A percentile compares a stretch with the other conserved stretches of the same genome.
These are phyloP conservation scores for Murraya paniculata DNA, from an alignment of 345 rosid species.

Conservation along the genomic window DNA sequence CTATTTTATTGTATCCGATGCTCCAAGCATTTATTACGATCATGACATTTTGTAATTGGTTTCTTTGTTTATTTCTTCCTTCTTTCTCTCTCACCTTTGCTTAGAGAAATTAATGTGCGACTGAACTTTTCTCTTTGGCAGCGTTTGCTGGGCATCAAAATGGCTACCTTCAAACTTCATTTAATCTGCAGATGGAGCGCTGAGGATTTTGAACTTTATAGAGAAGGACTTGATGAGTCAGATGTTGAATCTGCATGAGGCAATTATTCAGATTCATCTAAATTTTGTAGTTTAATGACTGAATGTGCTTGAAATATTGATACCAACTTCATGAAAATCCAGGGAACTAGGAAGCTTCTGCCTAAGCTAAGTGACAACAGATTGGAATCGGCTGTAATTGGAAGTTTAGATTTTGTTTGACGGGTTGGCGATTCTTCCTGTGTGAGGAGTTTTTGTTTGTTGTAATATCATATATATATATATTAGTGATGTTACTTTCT, in stretches of 20 bases:
- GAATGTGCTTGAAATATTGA: not conserved
- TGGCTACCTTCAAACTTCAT: conserved; percentile 86
- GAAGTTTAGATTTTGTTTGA: not conserved
- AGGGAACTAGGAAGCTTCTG: not conserved
- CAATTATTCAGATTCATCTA: not conserved
- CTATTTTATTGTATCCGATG: not conserved
- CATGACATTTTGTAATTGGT: not conserved
- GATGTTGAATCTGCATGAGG: conserved; percentile 75
- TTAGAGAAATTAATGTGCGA: not conserved
- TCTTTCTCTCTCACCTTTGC: conserved; percentile 1
- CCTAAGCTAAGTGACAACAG: not conserved
- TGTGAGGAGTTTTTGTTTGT: not conserved
- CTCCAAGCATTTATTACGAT: not conserved
- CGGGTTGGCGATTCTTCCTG: not conserved
- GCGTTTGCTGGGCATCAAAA: conserved; percentile 84
- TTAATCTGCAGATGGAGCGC: conserved; percentile 80
- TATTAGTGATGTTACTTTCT: not conserved
- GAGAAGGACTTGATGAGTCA: conserved; percentile 60
- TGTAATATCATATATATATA: not conserved
- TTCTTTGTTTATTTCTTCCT: not conserved
- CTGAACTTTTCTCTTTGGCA: conserved; percentile 36
- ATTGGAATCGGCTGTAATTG: not conserved
- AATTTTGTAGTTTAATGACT: not conserved
- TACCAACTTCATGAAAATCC: not conserved
- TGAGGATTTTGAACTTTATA: conserved; percentile 69